phyloP scores from a whole-genome alignment of 805 yeast species.

The Clavispora santaluciae region DNA sequence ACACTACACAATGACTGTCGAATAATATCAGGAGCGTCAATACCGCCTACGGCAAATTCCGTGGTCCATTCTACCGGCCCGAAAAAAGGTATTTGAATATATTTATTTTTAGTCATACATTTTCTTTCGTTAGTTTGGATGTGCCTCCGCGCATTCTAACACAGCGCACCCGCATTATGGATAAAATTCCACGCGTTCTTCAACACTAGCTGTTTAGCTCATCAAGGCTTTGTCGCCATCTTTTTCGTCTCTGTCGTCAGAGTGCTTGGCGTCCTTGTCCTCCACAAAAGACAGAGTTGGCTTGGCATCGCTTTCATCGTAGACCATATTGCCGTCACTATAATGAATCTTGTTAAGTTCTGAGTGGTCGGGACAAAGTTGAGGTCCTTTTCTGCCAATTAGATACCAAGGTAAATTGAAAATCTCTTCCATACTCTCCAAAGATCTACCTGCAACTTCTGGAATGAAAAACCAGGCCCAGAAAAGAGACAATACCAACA shows the following conservation, averaged over 20 bases:
- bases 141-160: no score
- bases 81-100: no score
- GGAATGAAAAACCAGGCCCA: slow-evolving; percentile 50
- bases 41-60: no score
- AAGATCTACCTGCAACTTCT: slow-evolving; percentile 46
- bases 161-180: no score
- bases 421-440: slow-evolving; percentile 49
- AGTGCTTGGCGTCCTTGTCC: slow-evolving; percentile 6
- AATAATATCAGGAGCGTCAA: no score
- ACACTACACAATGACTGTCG: no score
- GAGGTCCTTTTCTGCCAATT: slow-evolving; percentile 51
- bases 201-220: background rate
- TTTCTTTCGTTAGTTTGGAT: no score
- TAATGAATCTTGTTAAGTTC: slow-evolving; percentile 29
- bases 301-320: slow-evolving; percentile 5
- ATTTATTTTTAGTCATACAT: no score
- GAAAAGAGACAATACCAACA: slow-evolving; percentile 36
- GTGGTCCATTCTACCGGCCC: no score
- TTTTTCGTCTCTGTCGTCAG: background rate
- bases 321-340: slow-evolving; percentile 3
- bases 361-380: slow-evolving; percentile 48
- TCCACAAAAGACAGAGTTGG: slow-evolving; percentile 3
- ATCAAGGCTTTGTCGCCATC: slow-evolving; percentile 8
- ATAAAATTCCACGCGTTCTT: no score
- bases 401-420: slow-evolving; percentile 55